Evolutionary conservation across 305 asterid genomes (phyloP).

Genomic region (Caryopteris hybrid): DNA sequence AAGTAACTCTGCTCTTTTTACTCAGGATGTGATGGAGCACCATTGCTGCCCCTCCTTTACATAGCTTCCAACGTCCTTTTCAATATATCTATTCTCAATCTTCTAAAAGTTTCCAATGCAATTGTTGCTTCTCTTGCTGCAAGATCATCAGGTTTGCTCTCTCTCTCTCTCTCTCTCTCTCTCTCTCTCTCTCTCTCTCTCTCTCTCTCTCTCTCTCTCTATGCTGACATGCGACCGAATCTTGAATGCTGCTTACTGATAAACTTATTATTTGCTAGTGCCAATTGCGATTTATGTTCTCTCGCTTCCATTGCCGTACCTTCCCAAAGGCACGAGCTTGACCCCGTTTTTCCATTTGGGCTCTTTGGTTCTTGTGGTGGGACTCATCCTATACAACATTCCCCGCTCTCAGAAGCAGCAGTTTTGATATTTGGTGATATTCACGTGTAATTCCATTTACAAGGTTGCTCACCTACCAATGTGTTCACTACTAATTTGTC

Average conservation of each 20-base stretch:
- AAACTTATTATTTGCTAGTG: slow-evolving; percentile 32
- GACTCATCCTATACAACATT: slow-evolving; percentile 61
- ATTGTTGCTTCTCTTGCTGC: slow-evolving; percentile 68
- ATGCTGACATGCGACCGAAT: background rate
- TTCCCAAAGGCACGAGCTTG: slow-evolving; percentile 52
- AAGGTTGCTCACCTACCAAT: too few relatives aligned
- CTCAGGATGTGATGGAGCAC: slow-evolving; percentile 89
- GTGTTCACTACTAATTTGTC: too few relatives aligned
- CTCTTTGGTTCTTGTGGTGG: slow-evolving; percentile 51
- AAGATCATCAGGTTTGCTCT: slow-evolving; percentile 56
- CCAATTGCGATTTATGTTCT: slow-evolving; percentile 72
- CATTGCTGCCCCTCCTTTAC: slow-evolving; percentile 69
- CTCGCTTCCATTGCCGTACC: slow-evolving; percentile 76
- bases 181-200: slow-evolving; percentile 7
- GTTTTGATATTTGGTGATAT: slow-evolving; percentile 1
- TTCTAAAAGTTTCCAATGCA: slow-evolving; percentile 65
- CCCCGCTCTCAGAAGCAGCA: slow-evolving; percentile 33
- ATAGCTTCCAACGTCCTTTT: slow-evolving; percentile 55
- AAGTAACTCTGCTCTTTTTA: too few relatives aligned
- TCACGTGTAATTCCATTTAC: too few relatives aligned
- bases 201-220: slow-evolving; percentile 14
- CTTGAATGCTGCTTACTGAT: background rate
- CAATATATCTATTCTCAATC: slow-evolving; percentile 69
- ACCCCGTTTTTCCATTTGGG: slow-evolving; percentile 75
- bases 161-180: slow-evolving; percentile 13